These are phyloP conservation scores for Sporothrix pallida DNA, from an alignment of 2,329 filamentous ascomycete genomes.

Conservation along the genomic window DNA sequence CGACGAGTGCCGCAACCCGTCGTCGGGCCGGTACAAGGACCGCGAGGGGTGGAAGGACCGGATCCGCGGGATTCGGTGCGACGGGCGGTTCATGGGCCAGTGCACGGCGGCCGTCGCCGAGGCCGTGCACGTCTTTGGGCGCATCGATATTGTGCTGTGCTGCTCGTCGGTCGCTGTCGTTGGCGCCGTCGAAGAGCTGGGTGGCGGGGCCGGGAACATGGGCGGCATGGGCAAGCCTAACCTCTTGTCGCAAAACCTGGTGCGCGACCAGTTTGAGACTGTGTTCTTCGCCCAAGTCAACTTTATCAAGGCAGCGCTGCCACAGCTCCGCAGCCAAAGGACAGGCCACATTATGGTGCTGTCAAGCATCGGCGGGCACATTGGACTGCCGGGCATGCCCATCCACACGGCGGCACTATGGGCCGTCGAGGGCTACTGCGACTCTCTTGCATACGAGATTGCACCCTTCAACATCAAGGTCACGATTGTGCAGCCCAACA, in stretches of 20 bases:
- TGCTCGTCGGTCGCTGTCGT: conserved; percentile 89
- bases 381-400: conserved; percentile 88
- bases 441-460: conserved; percentile 93
- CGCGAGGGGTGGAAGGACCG: conserved; percentile 81
- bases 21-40: conserved; percentile 57
- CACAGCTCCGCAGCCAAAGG: conserved; percentile 76
- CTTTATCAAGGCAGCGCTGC: conserved; percentile 87
- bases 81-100: conserved; percentile 67
- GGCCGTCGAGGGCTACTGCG: conserved; percentile 95
- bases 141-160: conserved; percentile 88
- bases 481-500: conserved; percentile 93
- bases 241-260: conserved; percentile 70
- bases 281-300: conserved; percentile 97
- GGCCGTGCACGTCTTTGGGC: conserved; percentile 80
- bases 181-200: conserved; percentile 86
- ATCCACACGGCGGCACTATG: conserved; percentile 93
- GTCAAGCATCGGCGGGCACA: conserved; percentile 87
- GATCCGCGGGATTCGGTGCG: conserved; percentile 69
- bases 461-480: conserved; percentile 96
- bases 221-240: conserved; percentile 39
- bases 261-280: conserved; percentile 89
- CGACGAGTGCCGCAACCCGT: conserved; percentile 62
- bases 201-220: conserved; percentile 43
- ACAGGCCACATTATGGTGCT: conserved; percentile 90
- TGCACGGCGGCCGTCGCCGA: conserved; percentile 88